phyloP scores from a whole-genome alignment of 257 asterid genomes.

The Solanum chilense region DNA sequence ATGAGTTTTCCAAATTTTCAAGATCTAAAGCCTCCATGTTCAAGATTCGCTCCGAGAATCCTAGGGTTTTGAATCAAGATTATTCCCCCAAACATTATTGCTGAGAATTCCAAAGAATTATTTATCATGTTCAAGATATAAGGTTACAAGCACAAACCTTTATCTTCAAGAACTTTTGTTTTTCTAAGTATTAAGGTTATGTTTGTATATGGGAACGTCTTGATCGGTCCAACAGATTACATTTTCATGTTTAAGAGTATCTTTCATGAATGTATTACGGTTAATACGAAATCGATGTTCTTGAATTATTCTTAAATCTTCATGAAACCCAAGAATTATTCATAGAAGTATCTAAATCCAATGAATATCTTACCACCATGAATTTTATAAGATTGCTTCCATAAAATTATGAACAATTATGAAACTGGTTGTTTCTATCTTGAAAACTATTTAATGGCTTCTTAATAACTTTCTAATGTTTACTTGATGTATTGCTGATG shows the following conservation, averaged over 20 bases:
- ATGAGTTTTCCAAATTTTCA: background rate
- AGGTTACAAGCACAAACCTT: background rate
- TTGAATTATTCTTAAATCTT: background rate
- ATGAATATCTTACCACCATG: background rate
- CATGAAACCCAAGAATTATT: background rate
- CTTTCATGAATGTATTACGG: background rate
- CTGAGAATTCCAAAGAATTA: background rate
- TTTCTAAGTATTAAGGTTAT: background rate
- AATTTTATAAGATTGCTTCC: background rate
- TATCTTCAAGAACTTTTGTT: background rate
- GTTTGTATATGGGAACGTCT: background rate
- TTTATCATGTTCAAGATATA: too few relatives aligned
- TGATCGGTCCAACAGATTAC: background rate
- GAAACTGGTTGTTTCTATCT: background rate
- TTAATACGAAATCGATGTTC: background rate
- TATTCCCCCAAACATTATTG: background rate
- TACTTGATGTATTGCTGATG: too few relatives aligned
- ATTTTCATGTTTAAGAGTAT: background rate
- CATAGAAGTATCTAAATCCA: background rate
- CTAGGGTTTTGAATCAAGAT: background rate
- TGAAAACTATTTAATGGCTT: background rate
- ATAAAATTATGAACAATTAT: background rate
- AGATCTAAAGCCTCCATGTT: background rate
- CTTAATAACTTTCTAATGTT: background rate
- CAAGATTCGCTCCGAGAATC: background rate